A percentile compares a stretch with the other conserved stretches of the same genome.
These are phyloP conservation scores for Lumnitzera littorea DNA, from an alignment of 345 rosid genomes.

Conservation along the genomic window DNA sequence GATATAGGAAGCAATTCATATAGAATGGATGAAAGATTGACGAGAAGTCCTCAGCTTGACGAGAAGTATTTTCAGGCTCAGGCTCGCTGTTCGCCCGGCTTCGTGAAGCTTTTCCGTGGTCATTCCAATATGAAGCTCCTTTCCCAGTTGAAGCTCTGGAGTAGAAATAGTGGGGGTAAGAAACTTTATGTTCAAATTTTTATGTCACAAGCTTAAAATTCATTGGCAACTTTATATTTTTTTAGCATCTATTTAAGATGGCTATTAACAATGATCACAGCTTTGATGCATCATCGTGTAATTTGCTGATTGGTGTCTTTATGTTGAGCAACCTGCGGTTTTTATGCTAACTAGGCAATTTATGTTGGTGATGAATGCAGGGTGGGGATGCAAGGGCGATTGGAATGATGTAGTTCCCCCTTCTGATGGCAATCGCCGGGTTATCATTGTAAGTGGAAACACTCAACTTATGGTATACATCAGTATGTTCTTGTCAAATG, in stretches of 20 bases:
- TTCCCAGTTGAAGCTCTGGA: slow-evolving; percentile 23
- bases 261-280: too few relatives aligned
- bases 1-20: background rate
- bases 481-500: background rate
- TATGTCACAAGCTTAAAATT: background rate
- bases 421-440: slow-evolving; percentile 26
- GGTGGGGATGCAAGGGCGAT: slow-evolving; percentile 20
- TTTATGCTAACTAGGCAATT: background rate
- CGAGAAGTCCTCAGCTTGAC: slow-evolving; percentile 45
- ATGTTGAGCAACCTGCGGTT: background rate
- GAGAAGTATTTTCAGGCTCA: slow-evolving; percentile 53
- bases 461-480: slow-evolving; percentile 2
- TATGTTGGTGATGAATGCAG: slow-evolving; percentile 20
- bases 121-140: slow-evolving; percentile 39
- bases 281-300: too few relatives aligned
- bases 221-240: background rate
- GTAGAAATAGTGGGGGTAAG: slow-evolving; percentile 39
- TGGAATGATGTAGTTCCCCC: slow-evolving; percentile 29
- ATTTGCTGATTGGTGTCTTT: background rate
- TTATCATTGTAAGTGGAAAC: slow-evolving; percentile 29
- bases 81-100: slow-evolving; percentile 55
- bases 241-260: background rate
- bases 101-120: slow-evolving; percentile 40
- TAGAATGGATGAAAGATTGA: slow-evolving; percentile 31
- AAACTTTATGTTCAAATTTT: slow-evolving; percentile 3